Evolutionary conservation across 352 stramenopile genomes (phyloP), one percentile per base, ranked within the genome.

Genomic region (Thraustotheca clavata): DNA sequence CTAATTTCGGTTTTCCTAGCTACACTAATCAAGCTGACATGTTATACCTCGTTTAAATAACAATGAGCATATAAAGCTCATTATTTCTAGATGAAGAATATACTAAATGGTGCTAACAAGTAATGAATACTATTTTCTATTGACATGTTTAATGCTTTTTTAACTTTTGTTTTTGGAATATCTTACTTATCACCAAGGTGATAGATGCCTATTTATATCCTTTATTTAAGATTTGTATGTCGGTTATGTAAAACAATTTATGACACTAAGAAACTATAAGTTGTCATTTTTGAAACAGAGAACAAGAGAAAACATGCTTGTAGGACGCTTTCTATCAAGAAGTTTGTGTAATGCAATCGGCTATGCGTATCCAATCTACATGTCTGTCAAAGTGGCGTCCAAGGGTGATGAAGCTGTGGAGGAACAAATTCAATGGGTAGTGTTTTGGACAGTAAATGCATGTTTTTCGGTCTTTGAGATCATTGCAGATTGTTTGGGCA

Each of bases 341-440:
- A 78, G 85, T n/a, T 39, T 83, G 34, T 79, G 76, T 27, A 68
- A 88, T 63, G 77, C 55, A 1, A 60, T 90, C 16, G 81, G 77
- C 11, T 82, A 78, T 39, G 57, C 84, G 4, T 90, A 86, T 54
- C 79, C 81, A 3, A 54, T 90, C 32, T 87, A 87, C 62, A 77
- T 76, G 49, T 88, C 79, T 8, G 73, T 73, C 4, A 68, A 77
- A 20, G 76, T 76, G 3, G 54, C 88, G 8, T 69, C 74, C 26
- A 74, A 83, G 52, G n/a, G n/a, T n/a, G 69, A 76, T 18, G 77
- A 90, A 50, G 67, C 87, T 20, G 47, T 80, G 61, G 76, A 67
- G 5, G 59, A 67, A 27, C 40, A 60, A 26, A 67, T 67, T 27
- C 41, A 67, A 36, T 67, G 59, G 59, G 59, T 67, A 12, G 46